These are phyloP conservation scores for Arthrocladium fulminans DNA, from an alignment of 2,329 filamentous ascomycete genomes.

Conservation along the genomic window DNA sequence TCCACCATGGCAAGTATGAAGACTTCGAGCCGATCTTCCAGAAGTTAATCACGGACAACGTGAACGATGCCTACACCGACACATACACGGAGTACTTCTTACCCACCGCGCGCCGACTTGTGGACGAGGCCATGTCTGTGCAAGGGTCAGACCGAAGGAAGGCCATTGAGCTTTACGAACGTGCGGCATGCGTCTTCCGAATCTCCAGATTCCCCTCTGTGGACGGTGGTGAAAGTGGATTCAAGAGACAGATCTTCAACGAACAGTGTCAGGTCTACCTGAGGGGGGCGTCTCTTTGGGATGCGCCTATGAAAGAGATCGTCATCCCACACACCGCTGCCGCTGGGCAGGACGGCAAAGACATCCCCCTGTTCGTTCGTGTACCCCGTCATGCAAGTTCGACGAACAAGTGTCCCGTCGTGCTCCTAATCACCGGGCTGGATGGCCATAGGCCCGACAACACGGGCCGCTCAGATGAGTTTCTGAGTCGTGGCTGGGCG, in stretches of 20 bases:
- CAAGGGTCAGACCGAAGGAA: slow-evolving; percentile 38
- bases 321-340: slow-evolving; percentile 33
- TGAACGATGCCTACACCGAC: slow-evolving; percentile 57
- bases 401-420: slow-evolving; percentile 33
- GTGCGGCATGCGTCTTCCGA: slow-evolving; percentile 62
- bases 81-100: slow-evolving; percentile 57
- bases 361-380: slow-evolving; percentile 33
- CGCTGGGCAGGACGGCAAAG: slow-evolving; percentile 27
- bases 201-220: slow-evolving; percentile 58
- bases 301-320: slow-evolving; percentile 32
- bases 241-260: slow-evolving; percentile 56
- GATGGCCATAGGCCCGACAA: slow-evolving; percentile 58
- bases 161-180: slow-evolving; percentile 57
- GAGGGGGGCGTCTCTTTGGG: slow-evolving; percentile 48
- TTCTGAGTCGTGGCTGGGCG: slow-evolving; percentile 55
- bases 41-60: slow-evolving; percentile 49
- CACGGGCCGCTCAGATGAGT: slow-evolving; percentile 52
- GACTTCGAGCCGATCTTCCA: slow-evolving; percentile 64
- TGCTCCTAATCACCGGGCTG: slow-evolving; percentile 53
- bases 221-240: slow-evolving; percentile 21
- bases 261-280: slow-evolving; percentile 56
- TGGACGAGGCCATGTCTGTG: slow-evolving; percentile 43
- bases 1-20: slow-evolving; percentile 60
- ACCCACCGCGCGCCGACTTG: slow-evolving; percentile 50
- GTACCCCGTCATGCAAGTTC: slow-evolving; percentile 27